phyloP scores from a whole-genome alignment of 2,329 filamentous ascomycete species.

The Thelonectria rubi region DNA sequence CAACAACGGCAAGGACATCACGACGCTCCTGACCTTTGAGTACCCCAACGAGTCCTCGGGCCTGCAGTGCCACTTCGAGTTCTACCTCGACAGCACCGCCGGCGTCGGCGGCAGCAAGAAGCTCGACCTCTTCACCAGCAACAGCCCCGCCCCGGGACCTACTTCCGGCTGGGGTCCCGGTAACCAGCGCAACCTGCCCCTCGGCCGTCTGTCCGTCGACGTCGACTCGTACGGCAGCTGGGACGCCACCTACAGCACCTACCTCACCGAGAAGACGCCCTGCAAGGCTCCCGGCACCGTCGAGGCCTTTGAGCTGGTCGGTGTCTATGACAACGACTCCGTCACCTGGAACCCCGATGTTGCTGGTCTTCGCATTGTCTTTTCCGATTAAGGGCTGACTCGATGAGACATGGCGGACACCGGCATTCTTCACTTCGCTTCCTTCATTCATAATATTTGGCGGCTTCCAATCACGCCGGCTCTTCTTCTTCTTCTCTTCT shows the following conservation, averaged over 20 bases:
- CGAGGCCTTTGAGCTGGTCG: conserved; percentile 27
- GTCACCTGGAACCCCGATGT: conserved; percentile 17
- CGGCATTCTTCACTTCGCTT: not conserved
- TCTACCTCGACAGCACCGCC: conserved; percentile 31
- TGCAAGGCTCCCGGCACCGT: conserved; percentile 20
- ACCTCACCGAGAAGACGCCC: conserved; percentile 12
- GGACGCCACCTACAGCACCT: conserved; percentile 17
- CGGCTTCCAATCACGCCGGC: not conserved
- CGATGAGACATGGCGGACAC: not conserved
- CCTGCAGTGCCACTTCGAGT: conserved; percentile 37
- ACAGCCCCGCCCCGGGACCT: conserved; percentile 29
- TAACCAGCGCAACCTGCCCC: conserved; percentile 37
- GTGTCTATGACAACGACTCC: conserved; percentile 22
- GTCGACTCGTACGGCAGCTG: conserved; percentile 1
- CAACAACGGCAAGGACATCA: conserved; percentile 37
- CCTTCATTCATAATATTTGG: not conserved
- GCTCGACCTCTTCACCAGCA: conserved; percentile 40
- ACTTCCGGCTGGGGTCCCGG: conserved; percentile 34
- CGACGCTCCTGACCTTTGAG: conserved; percentile 40
- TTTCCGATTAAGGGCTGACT: not conserved
- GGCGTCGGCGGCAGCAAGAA: conserved; percentile 24
- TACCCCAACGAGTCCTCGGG: conserved; percentile 33
- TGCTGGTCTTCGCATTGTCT: conserved; percentile 24
- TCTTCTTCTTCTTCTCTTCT: not conserved
- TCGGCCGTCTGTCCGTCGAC: conserved; percentile 22